Conservation (phyloP, 441 rosid species). For the Omphalea diandra region DNA sequence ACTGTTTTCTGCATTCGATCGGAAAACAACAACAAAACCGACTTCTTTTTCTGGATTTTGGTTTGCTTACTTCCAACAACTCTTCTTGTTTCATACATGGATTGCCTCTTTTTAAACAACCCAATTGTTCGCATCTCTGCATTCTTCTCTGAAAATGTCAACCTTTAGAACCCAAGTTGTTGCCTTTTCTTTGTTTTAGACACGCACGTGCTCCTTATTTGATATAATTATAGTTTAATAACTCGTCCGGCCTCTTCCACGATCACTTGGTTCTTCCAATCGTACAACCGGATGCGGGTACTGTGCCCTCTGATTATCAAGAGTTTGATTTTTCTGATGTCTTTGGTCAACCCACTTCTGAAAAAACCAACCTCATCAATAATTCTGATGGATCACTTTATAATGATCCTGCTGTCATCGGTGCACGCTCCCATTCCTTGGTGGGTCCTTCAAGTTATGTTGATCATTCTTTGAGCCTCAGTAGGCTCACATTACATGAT, state of each 20-base stretch:
- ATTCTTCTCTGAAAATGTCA: conserved; percentile 1
- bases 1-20: conserved; percentile 79
- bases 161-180: conserved; percentile 20
- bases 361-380: conserved; percentile 39
- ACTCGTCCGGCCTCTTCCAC: no score
- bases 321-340: conserved; percentile 90
- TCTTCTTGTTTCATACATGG: conserved; percentile 46
- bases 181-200: neutral
- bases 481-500: conserved; percentile 56
- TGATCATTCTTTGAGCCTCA: conserved; percentile 57
- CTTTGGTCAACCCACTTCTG: conserved; percentile 57
- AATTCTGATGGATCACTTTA: conserved; percentile 35
- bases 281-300: conserved; percentile 47
- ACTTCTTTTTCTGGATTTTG: conserved; percentile 66
- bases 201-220: neutral
- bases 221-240: no score
- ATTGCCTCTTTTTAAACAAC: conserved; percentile 51
- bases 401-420: conserved; percentile 66
- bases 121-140: conserved; percentile 30
- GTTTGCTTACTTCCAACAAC: conserved; percentile 68
- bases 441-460: conserved; percentile 74
- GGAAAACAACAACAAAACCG: conserved; percentile 95
- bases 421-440: conserved; percentile 76
- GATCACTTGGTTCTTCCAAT: conserved; percentile 41
- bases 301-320: conserved; percentile 42